Base-by-base conservation (phyloP, 2,329 filamentous ascomycete species). In the Ascochyta fabae region DNA sequence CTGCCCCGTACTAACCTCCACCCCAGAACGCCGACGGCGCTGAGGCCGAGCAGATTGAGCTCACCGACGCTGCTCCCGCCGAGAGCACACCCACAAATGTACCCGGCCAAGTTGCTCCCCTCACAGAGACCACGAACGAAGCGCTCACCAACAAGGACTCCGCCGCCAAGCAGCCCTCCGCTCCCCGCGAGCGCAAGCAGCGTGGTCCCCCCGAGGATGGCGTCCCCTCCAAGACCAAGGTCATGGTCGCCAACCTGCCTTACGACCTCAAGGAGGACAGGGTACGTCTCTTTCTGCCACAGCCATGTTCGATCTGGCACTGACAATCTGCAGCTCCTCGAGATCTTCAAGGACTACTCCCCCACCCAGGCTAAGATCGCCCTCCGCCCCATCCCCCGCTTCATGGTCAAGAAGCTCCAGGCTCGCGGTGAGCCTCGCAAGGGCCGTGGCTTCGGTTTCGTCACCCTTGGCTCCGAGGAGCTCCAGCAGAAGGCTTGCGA, bases 371-470 rank as follows among this genome's bases (percentile, higher is more conserved):
- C 95, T 79, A 99, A 98, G 88, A 98, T 99, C 75, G 95, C 95
- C 66, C 91, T 99, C 69, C 94, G 95, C 72, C 95, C 95, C 48
- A 99, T 99, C 68, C 95, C 95, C 69, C 93, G 94, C 73, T 99
- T 98, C 85, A 99, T 99, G 95, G 95, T 99, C 82, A 97, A 97
- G 89, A 99, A 99, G 87, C 91, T 99, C 61, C 93, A 96, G 83
- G 93, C 94, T 73, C 94, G 95, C 77, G 93, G 93, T 75, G 95
- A 99, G 83, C 88, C 94, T 72, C 95, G 95, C 83, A 99, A 99
- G 89, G 95, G 95, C 60, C 95, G 95, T 83, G 95, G 95, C 66
- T 99, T 99, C 78, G 95, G 95, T 67, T 99, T 99, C 78, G 95
- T 99, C 62, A 98, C 92, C 59, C 88, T 99, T 60, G 90, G 89